Base-by-base conservation (phyloP, 139 green algal species). In the Chlamydomonas sp. region DNA sequence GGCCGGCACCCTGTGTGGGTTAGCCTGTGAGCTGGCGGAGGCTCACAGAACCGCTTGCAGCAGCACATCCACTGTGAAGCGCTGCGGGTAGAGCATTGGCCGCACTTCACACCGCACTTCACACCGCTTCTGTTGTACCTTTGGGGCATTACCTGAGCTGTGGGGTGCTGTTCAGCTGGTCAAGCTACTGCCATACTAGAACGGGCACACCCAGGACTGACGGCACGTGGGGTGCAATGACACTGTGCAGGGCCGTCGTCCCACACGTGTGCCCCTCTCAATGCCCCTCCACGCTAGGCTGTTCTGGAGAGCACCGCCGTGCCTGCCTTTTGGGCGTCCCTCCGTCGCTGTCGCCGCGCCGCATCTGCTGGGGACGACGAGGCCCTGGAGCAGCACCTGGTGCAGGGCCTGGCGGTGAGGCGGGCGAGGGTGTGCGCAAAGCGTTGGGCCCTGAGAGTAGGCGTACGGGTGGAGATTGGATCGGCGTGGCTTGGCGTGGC, bases 351-450 rank as follows among this genome's bases (percentile, higher is more conserved):
- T 31, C 71, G 82, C 0, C 2, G 6, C 0, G 82, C 82, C 16
- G 82, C 82, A 3, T 71, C 71, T 6, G 71, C 82, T 60, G 82
- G 82, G 6, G 82, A 86, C 61, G 82, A 86, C 10, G 82, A 64
- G 18, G 82, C 71, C 1, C 69, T 86, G 61, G 82, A 86, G 71
- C 57, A 63, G 31, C 71, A 80, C 69, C 71, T 86, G 69, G 59
- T 86, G 8, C 4, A n/a, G 9, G 82, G 82, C 8, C 69, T 86
- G 20, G 60, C 79, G 82, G 82, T 79, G 72, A 15, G 62, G 73
- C 3, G 73, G n/a, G 61, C 7, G 31, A 61, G 4, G 31, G 69
- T 20, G 69, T 49, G 31, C 31, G 31, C 31, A 49, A 49, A 49
- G 31, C 31, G 31, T 49, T 49, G 31, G 31, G 31, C 31, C 31